A percentile compares a stretch with the other conserved stretches of the same genome.
These are phyloP conservation scores for Zarea fungicola DNA, from an alignment of 2,329 filamentous ascomycete species.

Conservation along the genomic window DNA sequence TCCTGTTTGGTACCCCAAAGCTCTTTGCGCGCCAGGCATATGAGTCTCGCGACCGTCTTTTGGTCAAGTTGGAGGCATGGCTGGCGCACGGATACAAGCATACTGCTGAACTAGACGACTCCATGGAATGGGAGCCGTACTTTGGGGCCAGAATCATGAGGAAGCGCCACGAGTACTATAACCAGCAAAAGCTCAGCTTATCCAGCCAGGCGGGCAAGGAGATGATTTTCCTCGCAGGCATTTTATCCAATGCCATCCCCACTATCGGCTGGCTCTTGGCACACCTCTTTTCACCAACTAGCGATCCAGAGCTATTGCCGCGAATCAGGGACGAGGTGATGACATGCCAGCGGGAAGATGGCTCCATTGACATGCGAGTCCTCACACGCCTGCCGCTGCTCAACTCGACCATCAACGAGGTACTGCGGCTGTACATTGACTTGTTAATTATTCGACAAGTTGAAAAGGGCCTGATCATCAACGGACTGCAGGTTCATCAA, in stretches of 20 bases:
- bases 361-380: not conserved
- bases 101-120: not conserved
- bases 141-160: not conserved
- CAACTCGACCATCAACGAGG: not conserved
- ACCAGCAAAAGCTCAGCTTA: not conserved
- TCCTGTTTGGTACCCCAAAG: constrained; percentile 1
- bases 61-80: not conserved
- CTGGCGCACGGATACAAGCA: not conserved
- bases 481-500: constrained; percentile 1
- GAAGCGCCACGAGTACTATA: not conserved
- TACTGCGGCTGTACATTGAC: not conserved
- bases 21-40: not conserved
- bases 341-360: not conserved
- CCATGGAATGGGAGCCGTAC: not conserved
- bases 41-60: not conserved
- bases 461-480: not conserved
- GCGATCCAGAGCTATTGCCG: not conserved
- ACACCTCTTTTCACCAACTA: not conserved
- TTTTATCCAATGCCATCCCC: constrained; percentile 1
- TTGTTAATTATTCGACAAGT: not conserved
- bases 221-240: not conserved
- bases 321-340: not conserved
- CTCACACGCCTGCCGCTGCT: not conserved
- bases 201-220: not conserved
- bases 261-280: not conserved